Base-by-base conservation (phyloP, 2,329 filamentous ascomycete genomes). In the Calonectria pseudoturangicola region DNA sequence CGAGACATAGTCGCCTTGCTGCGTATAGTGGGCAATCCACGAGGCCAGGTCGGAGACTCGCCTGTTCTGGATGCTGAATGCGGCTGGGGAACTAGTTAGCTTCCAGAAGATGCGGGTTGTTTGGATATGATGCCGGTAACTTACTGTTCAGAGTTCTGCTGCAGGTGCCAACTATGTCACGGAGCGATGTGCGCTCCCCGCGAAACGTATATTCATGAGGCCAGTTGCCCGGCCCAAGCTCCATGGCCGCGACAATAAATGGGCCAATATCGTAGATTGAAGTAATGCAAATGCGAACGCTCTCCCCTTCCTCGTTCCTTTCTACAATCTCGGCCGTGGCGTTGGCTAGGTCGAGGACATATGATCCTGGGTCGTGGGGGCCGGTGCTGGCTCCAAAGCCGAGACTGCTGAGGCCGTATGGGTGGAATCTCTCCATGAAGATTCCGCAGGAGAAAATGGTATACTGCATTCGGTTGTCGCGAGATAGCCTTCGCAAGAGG, bases 361-460 rank as follows among this genome's bases (percentile, higher is more conserved):
- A 95, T 76, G 91, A 89, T 6, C 93, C 92, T 74, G 92, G 89
- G 16, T 84, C 85, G 10, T 86, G 84, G 27, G 91, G 84, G 21
- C 89, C 88, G 50, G 87, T 88, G n/a, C 87, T 87, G 33, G 79
- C 78, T 0, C 93, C 93, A 58, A 95, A 91, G 41, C 88, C 85
- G 67, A 91, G 87, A 21, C 87, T 85, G 15, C 87, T 86, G 71
- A 95, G 87, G 0, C 94, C 94, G 3, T 90, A 91, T 0, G 91
- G 92, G 25, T 90, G 91, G 78, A 95, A 95, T 0, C 93, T 87
- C 80, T 95, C 93, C 86, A 95, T 95, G 75, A 95, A 91, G 36
- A 95, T 83, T 25, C 94, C 94, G 77, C 94, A 95, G 0, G 92
- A 90, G 82, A 95, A 95, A 30, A 92, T 87, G 0, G 93, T 95